A percentile compares a stretch with the other conserved stretches of the same genome.
Conservation (phyloP, 257 asterid species). For the Knoxia roxburghii region DNA sequence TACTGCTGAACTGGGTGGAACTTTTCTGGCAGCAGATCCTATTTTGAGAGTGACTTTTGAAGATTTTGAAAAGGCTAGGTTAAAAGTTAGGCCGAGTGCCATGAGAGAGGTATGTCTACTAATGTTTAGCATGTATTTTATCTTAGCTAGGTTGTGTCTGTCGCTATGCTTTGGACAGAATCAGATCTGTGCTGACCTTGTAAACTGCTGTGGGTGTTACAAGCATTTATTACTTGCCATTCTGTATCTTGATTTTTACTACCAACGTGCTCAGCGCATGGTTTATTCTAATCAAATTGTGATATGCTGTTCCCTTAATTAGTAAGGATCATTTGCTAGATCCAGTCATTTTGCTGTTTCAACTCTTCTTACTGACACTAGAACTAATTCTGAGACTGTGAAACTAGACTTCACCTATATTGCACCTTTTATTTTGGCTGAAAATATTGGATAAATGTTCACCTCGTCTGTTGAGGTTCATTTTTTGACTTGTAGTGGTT, state of each 20-base stretch:
- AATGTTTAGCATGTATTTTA: not conserved
- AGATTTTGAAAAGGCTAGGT: too few species aligned
- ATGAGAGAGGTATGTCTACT: constrained; percentile 59
- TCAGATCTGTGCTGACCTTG: too few species aligned
- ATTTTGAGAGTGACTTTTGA: too few species aligned
- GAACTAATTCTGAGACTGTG: not conserved
- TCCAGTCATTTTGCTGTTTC: not conserved
- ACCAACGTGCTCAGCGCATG: not conserved
- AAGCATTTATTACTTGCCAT: too few species aligned
- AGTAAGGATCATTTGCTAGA: not conserved
- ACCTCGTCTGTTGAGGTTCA: not conserved
- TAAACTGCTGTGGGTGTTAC: too few species aligned
- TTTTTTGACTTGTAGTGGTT: too few species aligned
- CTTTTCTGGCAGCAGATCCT: constrained; percentile 17
- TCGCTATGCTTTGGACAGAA: not conserved
- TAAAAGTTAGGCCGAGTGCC: too few species aligned
- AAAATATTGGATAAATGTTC: not conserved
- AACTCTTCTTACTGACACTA: not conserved
- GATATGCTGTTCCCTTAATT: not conserved
- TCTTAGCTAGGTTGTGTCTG: not conserved
- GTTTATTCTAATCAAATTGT: not conserved
- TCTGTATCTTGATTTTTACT: too few species aligned
- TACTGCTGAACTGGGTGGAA: constrained; percentile 17
- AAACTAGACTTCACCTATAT: not conserved
- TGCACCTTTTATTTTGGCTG: not conserved